These are phyloP conservation scores for Sugiyamaella paludigena DNA, from an alignment of 1,139 yeast genomes.

Conservation along the genomic window DNA sequence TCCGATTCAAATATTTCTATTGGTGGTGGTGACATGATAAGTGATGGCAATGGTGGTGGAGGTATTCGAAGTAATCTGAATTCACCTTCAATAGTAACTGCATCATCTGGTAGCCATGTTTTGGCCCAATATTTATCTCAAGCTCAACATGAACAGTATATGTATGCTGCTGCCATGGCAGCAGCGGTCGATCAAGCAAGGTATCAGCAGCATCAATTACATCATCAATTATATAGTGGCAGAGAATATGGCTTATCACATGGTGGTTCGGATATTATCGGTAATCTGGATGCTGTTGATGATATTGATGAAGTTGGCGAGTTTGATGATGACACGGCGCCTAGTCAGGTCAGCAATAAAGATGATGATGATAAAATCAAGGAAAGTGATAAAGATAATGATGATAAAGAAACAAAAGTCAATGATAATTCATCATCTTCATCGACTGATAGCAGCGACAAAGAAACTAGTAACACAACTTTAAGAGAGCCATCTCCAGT, in stretches of 20 bases:
- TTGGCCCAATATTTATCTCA: slow-evolving; percentile 77
- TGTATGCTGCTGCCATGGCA: slow-evolving; percentile 55
- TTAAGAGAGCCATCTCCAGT: slow-evolving; percentile 14
- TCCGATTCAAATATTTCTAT: not conserved
- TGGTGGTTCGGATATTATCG: slow-evolving; percentile 7
- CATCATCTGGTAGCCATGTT: slow-evolving; percentile 59
- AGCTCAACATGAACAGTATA: slow-evolving; percentile 58
- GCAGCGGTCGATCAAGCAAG: slow-evolving; percentile 37
- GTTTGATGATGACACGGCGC: not conserved
- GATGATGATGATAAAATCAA: not conserved
- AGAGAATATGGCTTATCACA: slow-evolving; percentile 5
- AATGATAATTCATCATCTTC: slow-evolving; percentile 4
- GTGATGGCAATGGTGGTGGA: slow-evolving; percentile 6
- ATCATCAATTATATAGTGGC: slow-evolving; percentile 15
- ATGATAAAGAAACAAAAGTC: slow-evolving; percentile 12
- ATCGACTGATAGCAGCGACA: slow-evolving; percentile 4
- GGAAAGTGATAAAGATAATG: slow-evolving; percentile 7
- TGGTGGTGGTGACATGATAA: slow-evolving; percentile 6
- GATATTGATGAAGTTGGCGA: not conserved
- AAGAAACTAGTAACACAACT: slow-evolving; percentile 14
- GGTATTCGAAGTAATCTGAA: slow-evolving; percentile 5
- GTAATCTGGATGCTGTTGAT: slow-evolving; percentile 5
- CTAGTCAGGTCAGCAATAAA: slow-evolving; percentile 1
- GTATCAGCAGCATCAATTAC: slow-evolving; percentile 18
- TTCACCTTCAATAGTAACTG: slow-evolving; percentile 14